Evolutionary conservation across 23 red algal genomes (phyloP).

Genomic region (Agarophyton chilense): DNA sequence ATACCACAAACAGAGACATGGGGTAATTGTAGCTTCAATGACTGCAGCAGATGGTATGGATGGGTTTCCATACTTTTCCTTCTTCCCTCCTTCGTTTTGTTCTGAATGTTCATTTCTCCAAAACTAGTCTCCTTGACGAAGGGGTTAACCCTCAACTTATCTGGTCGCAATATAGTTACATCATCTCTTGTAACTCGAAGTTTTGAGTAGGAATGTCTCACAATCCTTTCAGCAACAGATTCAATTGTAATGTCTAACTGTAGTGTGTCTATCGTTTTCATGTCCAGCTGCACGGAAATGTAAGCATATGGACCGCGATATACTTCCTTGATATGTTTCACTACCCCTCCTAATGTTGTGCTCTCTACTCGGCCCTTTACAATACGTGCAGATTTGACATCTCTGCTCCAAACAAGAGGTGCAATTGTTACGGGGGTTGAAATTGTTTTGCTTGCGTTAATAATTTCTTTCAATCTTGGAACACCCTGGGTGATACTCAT

Average conservation of each 20-base stretch:
- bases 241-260: constrained; percentile 79
- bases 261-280: constrained; percentile 60
- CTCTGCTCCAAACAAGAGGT: constrained; percentile 46
- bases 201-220: constrained; percentile 59
- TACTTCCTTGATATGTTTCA: constrained; percentile 80
- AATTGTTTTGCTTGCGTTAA: constrained; percentile 91
- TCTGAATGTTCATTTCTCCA: constrained; percentile 5
- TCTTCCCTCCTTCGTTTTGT: constrained; percentile 39
- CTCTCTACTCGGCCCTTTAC: constrained; percentile 88
- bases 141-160: constrained; percentile 62
- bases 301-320: constrained; percentile 72
- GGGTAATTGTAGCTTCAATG: constrained; percentile 60
- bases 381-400: constrained; percentile 74
- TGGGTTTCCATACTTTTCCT: constrained; percentile 47
- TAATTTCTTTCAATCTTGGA: constrained; percentile 97
- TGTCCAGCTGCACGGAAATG: constrained; percentile 83
- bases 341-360: constrained; percentile 75
- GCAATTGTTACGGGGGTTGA: constrained; percentile 89
- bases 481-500: constrained; percentile 99
- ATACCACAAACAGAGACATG: constrained; percentile 86
- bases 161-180: constrained; percentile 45
- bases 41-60: constrained; percentile 40
- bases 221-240: constrained; percentile 40
- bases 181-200: constrained; percentile 65
- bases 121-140: constrained; percentile 29